Evolutionary conservation across 305 asterid genomes (phyloP).

Genomic region (Andrographis paniculata): DNA sequence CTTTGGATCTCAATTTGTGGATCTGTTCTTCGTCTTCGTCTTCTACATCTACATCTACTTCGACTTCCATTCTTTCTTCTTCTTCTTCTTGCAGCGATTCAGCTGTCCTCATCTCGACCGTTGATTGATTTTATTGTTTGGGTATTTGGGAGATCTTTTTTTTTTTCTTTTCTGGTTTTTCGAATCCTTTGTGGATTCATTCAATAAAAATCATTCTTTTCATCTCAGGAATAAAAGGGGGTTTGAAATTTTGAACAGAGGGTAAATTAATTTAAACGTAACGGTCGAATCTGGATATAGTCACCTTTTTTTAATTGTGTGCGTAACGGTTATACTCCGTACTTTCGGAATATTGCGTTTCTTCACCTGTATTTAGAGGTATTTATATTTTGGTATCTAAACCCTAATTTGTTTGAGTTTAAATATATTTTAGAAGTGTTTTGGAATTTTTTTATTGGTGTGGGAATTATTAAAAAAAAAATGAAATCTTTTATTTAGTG

Average conservation of each 20-base stretch:
- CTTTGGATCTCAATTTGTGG: constrained; percentile 69
- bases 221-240: neutral
- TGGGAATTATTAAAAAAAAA: too few relatives aligned
- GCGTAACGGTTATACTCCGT: too few relatives aligned
- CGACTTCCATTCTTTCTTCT: constrained; percentile 18
- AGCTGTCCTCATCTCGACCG: constrained; percentile 9
- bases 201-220: neutral
- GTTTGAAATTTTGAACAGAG: neutral
- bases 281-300: neutral
- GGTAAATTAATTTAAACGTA: neutral
- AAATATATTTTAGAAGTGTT: too few relatives aligned
- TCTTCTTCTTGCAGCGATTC: constrained; percentile 13
- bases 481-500: too few relatives aligned
- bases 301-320: too few relatives aligned
- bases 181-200: neutral
- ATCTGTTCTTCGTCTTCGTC: constrained; percentile 32
- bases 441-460: too few relatives aligned
- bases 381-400: too few relatives aligned
- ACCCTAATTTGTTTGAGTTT: too few relatives aligned
- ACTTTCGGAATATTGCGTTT: too few relatives aligned
- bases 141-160: neutral
- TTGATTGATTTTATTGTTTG: neutral
- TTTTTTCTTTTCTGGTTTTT: neutral
- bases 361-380: too few relatives aligned
- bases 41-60: constrained; percentile 15